Evolutionary conservation across 768 basidiomycete genomes (phyloP).

Genomic region (Lactarius indigo): DNA sequence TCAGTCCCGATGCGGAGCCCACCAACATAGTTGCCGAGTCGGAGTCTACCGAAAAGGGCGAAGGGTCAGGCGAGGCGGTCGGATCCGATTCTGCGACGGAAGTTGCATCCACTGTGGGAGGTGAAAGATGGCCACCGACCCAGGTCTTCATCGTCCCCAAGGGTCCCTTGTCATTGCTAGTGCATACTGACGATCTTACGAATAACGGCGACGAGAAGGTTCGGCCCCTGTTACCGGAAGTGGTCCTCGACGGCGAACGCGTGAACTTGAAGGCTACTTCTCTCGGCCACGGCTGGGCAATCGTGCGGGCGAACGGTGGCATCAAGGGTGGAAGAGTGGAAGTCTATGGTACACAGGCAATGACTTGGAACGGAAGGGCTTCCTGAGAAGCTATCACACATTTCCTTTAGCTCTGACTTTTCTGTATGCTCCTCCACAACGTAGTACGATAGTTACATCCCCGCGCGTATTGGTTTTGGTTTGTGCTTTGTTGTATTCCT

Average conservation of each 20-base stretch:
- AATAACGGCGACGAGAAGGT: conserved; percentile 6
- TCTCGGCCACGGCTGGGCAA: conserved; percentile 16
- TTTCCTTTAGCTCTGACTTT: not conserved
- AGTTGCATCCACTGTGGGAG: conserved; percentile 11
- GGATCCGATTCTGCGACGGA: conserved; percentile 20
- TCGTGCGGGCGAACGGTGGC: conserved; percentile 14
- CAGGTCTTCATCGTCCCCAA: conserved; percentile 17
- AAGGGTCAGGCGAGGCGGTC: not conserved
- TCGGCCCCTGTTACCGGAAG: conserved; percentile 2
- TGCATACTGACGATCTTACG: not conserved
- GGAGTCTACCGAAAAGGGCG: not conserved
- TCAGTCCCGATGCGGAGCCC: not conserved
- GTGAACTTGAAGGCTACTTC: conserved; percentile 11
- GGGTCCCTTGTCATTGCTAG: conserved; percentile 22
- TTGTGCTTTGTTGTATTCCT: conserved; percentile 4
- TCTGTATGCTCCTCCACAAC: not conserved
- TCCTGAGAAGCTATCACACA: not conserved
- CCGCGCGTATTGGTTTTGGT: conserved; percentile 1
- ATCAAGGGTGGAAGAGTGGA: conserved; percentile 22
- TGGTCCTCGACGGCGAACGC: conserved; percentile 19
- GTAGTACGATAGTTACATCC: not conserved
- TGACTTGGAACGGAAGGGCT: not conserved
- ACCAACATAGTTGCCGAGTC: not conserved
- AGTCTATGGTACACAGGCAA: conserved; percentile 1
- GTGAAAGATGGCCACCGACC: not conserved